A percentile compares a stretch with the other conserved stretches of the same genome.
phyloP scores from a whole-genome alignment of 2,329 filamentous ascomycete genomes.

The Colletotrichum orbiculare region DNA sequence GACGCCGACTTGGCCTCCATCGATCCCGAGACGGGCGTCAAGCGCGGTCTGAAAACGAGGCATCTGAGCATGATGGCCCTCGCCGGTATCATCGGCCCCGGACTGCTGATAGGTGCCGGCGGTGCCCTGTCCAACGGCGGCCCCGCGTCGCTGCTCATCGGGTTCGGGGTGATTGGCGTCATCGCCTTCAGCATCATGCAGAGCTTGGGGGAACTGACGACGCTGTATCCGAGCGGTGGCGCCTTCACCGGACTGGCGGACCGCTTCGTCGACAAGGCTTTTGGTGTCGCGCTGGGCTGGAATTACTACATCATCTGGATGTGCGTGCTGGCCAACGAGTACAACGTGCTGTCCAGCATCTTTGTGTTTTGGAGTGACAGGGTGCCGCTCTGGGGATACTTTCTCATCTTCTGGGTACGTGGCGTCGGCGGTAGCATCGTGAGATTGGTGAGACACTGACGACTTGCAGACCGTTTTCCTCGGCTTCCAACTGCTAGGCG shows the following conservation, averaged over 20 bases:
- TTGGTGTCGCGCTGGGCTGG: constrained; percentile 76
- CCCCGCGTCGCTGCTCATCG: constrained; percentile 77
- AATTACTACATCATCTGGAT: constrained; percentile 78
- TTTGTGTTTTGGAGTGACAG: constrained; percentile 73
- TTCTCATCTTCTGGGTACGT: constrained; percentile 76
- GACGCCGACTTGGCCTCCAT: constrained; percentile 58
- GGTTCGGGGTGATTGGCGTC: constrained; percentile 77
- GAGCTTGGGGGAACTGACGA: constrained; percentile 79
- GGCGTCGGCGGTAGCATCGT: background rate
- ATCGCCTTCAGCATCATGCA: constrained; percentile 78
- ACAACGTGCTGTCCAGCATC: constrained; percentile 75
- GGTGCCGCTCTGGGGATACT: constrained; percentile 74
- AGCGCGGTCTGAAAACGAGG: constrained; percentile 75
- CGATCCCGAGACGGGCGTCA: constrained; percentile 73
- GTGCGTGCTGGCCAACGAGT: constrained; percentile 75
- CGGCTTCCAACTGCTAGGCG: constrained; percentile 75
- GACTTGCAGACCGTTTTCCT: constrained; percentile 65
- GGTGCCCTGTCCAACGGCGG: constrained; percentile 76
- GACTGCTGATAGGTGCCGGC: constrained; percentile 77
- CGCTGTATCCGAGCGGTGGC: constrained; percentile 76
- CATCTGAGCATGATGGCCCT: constrained; percentile 75
- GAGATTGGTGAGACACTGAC: background rate
- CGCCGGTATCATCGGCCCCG: constrained; percentile 74
- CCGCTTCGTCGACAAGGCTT: constrained; percentile 77
- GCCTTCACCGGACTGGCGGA: constrained; percentile 78